Conservation (phyloP, 2,329 filamentous ascomycete genomes). For the Neopestalotiopsis clavispora region DNA sequence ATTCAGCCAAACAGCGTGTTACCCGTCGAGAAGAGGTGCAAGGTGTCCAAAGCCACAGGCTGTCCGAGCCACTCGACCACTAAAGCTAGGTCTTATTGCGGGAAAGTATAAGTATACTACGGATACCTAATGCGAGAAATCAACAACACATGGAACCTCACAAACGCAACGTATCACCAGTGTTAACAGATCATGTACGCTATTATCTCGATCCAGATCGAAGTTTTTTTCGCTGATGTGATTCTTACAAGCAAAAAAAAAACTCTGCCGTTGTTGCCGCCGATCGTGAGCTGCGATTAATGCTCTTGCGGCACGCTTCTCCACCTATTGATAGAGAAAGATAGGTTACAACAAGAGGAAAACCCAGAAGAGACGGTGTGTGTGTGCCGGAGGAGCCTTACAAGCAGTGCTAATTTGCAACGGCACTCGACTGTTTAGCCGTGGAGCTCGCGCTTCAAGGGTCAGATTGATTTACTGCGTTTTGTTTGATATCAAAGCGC, state of each 20-base stretch:
- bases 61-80: background rate
- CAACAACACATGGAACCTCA: background rate
- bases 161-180: background rate
- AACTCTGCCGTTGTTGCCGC: constrained; percentile 2
- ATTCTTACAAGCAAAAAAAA: no score
- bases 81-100: background rate
- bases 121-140: background rate
- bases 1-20: background rate
- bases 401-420: background rate
- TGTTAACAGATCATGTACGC: background rate
- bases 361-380: no score
- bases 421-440: background rate
- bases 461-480: background rate
- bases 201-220: background rate
- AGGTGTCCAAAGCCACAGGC: background rate
- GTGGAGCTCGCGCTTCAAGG: background rate
- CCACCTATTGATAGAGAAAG: no score
- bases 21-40: background rate
- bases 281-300: background rate
- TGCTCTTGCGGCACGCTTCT: background rate
- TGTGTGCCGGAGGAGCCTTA: background rate
- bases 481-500: background rate
- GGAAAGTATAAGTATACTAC: background rate
- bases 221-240: background rate
- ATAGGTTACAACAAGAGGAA: no score